phyloP scores from a whole-genome alignment of 2,329 filamentous ascomycete genomes.

The Alternaria sp. region DNA sequence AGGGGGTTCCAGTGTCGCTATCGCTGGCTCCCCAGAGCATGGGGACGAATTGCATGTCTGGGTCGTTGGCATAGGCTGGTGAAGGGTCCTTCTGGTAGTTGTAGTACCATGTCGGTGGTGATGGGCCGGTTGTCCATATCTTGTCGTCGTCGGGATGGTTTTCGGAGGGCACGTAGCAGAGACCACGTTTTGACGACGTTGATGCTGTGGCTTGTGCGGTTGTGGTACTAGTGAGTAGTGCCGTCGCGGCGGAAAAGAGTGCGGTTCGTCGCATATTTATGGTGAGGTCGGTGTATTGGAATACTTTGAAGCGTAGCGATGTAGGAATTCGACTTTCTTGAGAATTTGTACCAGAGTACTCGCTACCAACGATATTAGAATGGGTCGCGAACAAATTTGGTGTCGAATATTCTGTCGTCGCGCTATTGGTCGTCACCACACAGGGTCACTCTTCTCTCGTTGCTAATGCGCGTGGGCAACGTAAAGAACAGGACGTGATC shows the following conservation, averaged over 20 bases:
- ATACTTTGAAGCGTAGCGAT: not conserved
- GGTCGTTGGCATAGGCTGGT: slow-evolving; percentile 54
- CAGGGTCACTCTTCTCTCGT: not conserved
- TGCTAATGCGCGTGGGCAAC: not conserved
- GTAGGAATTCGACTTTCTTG: not conserved
- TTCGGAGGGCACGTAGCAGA: slow-evolving; percentile 70
- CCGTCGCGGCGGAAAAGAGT: slow-evolving; percentile 8
- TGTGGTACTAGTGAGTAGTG: slow-evolving; percentile 11
- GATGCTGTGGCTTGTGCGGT: slow-evolving; percentile 48
- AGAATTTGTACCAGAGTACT: not conserved
- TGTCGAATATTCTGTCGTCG: not conserved
- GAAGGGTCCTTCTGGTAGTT: slow-evolving; percentile 73
- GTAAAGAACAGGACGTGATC: not conserved
- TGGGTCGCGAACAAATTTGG: not conserved
- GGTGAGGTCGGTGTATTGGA: not conserved
- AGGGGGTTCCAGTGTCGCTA: slow-evolving; percentile 60
- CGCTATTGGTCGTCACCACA: not conserved
- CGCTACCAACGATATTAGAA: not conserved
- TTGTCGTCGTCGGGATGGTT: slow-evolving; percentile 68
- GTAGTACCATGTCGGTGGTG: slow-evolving; percentile 82
- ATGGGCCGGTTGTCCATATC: slow-evolving; percentile 67
- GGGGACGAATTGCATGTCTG: slow-evolving; percentile 74
- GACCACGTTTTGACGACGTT: slow-evolving; percentile 71
- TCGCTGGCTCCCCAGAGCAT: slow-evolving; percentile 75
- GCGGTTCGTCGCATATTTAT: slow-evolving; percentile 11